Percentiles rank a stretch among this genome's conserved stretches.
These are phyloP conservation scores for Euclidium syriacum DNA, from an alignment of 345 rosid genomes.

Conservation along the genomic window DNA sequence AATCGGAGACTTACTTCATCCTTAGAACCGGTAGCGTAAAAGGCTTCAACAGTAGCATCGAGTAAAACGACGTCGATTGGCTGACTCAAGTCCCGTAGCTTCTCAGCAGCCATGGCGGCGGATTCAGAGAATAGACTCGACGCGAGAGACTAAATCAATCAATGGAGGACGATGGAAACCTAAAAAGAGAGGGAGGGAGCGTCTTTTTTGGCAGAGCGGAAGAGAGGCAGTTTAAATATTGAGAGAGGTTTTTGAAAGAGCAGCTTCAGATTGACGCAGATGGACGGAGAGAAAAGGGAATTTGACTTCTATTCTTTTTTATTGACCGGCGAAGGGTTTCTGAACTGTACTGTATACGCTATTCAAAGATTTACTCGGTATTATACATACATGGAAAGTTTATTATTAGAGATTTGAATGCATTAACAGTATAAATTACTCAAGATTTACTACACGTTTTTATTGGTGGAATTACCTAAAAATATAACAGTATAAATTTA, in stretches of 20 bases:
- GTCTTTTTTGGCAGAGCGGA: background rate
- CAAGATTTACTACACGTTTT: too few species aligned
- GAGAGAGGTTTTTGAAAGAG: slow-evolving; percentile 27
- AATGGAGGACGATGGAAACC: slow-evolving; percentile 26
- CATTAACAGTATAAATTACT: too few species aligned
- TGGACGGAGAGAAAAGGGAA: slow-evolving; percentile 15
- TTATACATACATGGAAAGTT: too few species aligned
- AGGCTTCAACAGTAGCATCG: slow-evolving; percentile 92
- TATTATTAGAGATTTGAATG: too few species aligned
- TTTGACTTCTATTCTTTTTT: slow-evolving; percentile 3
- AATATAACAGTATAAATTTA: too few species aligned
- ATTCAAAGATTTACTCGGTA: too few species aligned
- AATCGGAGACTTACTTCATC: slow-evolving; percentile 62
- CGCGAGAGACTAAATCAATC: slow-evolving; percentile 1
- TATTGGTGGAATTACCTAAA: too few species aligned
- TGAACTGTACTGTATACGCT: background rate
- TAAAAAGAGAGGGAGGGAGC: slow-evolving; percentile 14
- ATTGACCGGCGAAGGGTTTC: slow-evolving; percentile 4
- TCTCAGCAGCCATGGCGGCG: slow-evolving; percentile 83
- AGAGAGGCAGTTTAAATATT: slow-evolving; percentile 3
- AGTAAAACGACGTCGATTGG: slow-evolving; percentile 84
- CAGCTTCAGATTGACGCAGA: slow-evolving; percentile 87
- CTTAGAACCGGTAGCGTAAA: slow-evolving; percentile 97
- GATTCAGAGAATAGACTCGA: background rate
- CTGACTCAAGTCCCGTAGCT: slow-evolving; percentile 84